These are phyloP conservation scores for Blastobotrys robertii DNA, from an alignment of 805 yeast genomes.

Conservation along the genomic window DNA sequence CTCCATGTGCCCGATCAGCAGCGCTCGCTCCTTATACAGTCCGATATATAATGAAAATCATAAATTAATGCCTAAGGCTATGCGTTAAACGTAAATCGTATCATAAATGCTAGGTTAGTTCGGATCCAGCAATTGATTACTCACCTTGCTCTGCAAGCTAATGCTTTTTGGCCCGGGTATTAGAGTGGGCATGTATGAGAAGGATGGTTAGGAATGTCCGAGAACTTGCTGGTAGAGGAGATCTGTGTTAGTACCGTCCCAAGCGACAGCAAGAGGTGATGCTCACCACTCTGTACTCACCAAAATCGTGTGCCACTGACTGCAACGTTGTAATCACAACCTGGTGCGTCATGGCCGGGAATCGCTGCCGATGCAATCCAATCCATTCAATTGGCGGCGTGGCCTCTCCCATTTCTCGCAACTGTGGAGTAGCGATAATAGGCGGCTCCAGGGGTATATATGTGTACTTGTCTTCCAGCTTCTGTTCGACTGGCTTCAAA, in stretches of 20 bases:
- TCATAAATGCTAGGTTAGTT: too few relatives aligned
- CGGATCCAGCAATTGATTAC: too few relatives aligned
- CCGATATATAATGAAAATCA: too few relatives aligned
- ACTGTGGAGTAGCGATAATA: constrained; percentile 76
- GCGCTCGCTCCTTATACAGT: too few relatives aligned
- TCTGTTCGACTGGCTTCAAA: constrained; percentile 36
- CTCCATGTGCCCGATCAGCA: too few relatives aligned
- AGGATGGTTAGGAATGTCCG: constrained; percentile 9
- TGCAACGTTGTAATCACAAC: constrained; percentile 65
- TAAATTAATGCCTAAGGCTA: too few relatives aligned
- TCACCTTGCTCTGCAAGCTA: too few relatives aligned
- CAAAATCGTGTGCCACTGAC: constrained; percentile 61
- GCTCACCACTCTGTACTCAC: constrained; percentile 2
- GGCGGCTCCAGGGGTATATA: constrained; percentile 69
- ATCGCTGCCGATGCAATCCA: constrained; percentile 77
- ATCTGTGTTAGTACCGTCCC: constrained; percentile 6
- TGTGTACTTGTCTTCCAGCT: constrained; percentile 30
- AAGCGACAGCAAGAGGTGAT: background rate
- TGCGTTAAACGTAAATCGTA: too few relatives aligned
- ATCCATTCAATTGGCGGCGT: constrained; percentile 99
- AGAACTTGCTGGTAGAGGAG: constrained; percentile 11
- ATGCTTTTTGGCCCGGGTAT: too few relatives aligned
- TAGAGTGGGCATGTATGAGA: background rate
- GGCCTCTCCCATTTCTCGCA: constrained; percentile 88
- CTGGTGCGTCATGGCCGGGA: constrained; percentile 84